A percentile compares a stretch with the other conserved stretches of the same genome.
phyloP scores from a whole-genome alignment of 805 yeast species.

The Ogataea methanolica region DNA sequence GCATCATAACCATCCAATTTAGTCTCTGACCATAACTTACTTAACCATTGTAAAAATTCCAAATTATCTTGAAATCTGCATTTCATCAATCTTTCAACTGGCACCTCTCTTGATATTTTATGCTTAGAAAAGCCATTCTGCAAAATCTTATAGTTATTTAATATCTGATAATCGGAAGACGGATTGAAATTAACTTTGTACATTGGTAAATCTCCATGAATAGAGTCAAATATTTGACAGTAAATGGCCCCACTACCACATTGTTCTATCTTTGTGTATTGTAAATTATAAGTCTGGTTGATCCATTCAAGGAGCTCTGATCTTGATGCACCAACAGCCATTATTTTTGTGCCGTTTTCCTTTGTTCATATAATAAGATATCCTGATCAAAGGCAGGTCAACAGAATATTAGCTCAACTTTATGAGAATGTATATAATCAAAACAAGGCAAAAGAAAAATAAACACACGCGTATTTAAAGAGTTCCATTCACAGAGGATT shows the following conservation, averaged over 20 bases:
- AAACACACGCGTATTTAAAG: no score
- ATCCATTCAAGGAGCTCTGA: constrained; percentile 83
- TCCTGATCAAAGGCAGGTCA: neutral
- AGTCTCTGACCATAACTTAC: constrained; percentile 74
- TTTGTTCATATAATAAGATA: neutral
- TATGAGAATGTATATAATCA: no score
- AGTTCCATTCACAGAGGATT: no score
- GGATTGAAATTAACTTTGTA: constrained; percentile 68
- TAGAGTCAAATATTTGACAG: constrained; percentile 86
- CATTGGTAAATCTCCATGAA: constrained; percentile 81
- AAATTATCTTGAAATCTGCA: constrained; percentile 92
- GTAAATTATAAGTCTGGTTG: constrained; percentile 60
- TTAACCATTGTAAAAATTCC: constrained; percentile 91
- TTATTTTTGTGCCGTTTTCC: neutral
- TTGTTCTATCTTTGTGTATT: constrained; percentile 78
- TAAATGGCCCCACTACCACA: constrained; percentile 96
- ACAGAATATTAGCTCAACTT: no score
- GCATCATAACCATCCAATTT: constrained; percentile 76
- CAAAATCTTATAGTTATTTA: constrained; percentile 77
- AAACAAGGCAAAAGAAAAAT: no score
- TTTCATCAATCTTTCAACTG: constrained; percentile 76
- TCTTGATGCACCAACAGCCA: constrained; percentile 66
- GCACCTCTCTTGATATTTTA: constrained; percentile 65
- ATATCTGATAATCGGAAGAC: constrained; percentile 66
- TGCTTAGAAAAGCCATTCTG: constrained; percentile 77